Evolutionary conservation across 495 filamentous ascomycete genomes (phyloP).

Genomic region (Letharia lupina): DNA sequence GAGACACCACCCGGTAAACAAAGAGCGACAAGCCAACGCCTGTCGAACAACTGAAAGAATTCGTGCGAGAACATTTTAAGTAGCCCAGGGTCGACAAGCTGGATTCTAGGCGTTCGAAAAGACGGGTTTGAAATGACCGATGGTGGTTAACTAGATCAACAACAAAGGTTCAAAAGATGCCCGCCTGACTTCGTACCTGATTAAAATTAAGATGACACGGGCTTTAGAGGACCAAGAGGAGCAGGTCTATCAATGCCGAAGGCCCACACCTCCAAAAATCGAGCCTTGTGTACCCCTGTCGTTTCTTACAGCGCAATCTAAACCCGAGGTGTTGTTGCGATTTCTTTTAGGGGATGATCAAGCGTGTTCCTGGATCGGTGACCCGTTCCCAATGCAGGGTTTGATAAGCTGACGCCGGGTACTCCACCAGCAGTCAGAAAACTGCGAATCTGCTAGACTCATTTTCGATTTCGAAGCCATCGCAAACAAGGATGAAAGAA

Average conservation of each 20-base stretch:
- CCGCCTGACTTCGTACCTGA: background rate
- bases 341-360: background rate
- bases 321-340: background rate
- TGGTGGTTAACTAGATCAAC: background rate
- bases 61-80: background rate
- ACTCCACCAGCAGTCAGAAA: background rate
- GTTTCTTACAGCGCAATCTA: background rate
- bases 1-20: background rate
- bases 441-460: background rate
- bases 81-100: background rate
- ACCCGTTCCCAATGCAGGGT: background rate
- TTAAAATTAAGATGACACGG: background rate
- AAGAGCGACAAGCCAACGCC: background rate
- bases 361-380: background rate
- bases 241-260: too few relatives aligned
- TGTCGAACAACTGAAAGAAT: background rate
- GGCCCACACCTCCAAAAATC: background rate
- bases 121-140: background rate
- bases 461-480: too few relatives aligned
- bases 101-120: background rate
- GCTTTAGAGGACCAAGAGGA: background rate
- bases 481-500: background rate
- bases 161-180: background rate
- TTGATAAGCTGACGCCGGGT: too few relatives aligned
- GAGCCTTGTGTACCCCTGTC: background rate